Evolutionary conservation across 2,329 filamentous ascomycete species (phyloP), one percentile per base, ranked within the genome.

Genomic region (Taxawa tesnikishii): DNA sequence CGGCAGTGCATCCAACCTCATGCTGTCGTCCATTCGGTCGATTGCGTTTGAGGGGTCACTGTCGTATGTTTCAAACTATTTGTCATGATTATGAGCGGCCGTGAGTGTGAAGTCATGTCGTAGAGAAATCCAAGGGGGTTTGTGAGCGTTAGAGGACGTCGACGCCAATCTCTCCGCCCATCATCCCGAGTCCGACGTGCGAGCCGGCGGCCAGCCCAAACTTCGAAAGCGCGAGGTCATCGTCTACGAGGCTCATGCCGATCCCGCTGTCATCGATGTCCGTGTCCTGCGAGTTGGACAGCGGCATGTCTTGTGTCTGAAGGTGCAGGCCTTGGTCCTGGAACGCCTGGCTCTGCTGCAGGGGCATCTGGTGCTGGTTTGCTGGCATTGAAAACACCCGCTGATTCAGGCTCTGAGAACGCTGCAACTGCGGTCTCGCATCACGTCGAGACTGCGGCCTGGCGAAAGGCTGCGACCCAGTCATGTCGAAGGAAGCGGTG

Each of bases 221-320:
- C 18, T 38, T 41, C 28, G 39, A 23, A 24, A 41, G 28, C 10
- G 26, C 37, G 18, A 51, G 34, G 13, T 53, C 45, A 10, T 55
- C 53, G 15, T 56, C 52, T 37, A 51, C 47, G 15, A 56, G 37
- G 17, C 41, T 43, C 49, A 57, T 50, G 15, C 52, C 53, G 25
- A 57, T 56, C 13, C 54, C 54, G 28, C 50, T 54, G 38, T 57
- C 54, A 34, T 57, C 54, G 16, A 56, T 44, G 36, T 57, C 52
- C 5, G 43, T 32, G 18, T 51, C 48, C 21, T 47, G 35, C 12
- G 35, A 33, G 30, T 21, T 10, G 23, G 12, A 15, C 15, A 16
- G 24, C n/a, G 13, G 9, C 28, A 29, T 29, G 23, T 32, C 12
- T 23, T 32, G 31, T 28, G 30, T 18, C 26, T 30, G 32, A n/a